Base-by-base conservation (phyloP, 2,329 filamentous ascomycete species). In the Rhynchosporium agropyri region DNA sequence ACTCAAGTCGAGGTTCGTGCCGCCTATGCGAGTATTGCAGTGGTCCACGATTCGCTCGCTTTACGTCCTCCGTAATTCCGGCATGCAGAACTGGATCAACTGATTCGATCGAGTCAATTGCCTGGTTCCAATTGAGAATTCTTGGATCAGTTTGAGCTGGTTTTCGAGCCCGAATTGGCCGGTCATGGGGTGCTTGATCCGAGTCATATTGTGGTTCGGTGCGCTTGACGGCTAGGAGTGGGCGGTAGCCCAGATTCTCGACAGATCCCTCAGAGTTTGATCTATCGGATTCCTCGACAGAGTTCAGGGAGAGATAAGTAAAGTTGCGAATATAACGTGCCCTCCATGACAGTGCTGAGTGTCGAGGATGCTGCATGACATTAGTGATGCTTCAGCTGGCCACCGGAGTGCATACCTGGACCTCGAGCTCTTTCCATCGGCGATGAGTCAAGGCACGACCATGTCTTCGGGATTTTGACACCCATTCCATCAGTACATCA, bases 121-220 rank as follows among this genome's bases (percentile, higher is more conserved):
- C 72, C 45, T 73, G 66, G n/a, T 67, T 65, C 73, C 72, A 74
- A 61, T 63, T 71, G 31, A 73, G 62, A 9, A 73, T 66, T 42
- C 62, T 66, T 8, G 70, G 66, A 55, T 72, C 71, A 29, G 64
- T 64, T 40, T 70, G 66, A 12, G 63, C 64, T 55, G 70, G 72
- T 54, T 65, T 70, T 33, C 69, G 63, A 54, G 64, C 33, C 50
- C 70, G 64, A 31, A 51, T 45, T 48, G 70, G 67, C 13, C 64
- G 63, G 31, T 63, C 56, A 42, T 43, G 46, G 38, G 29, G 20
- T 48, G 40, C 36, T 50, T 40, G 46, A 20, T 28, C 36, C 12
- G 40, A 10, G 20, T 29, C 38, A 8, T 51, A 43, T 43, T 60
- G 36, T 53, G 48, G 46, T 28, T 45, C 36, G 3, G 20, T 36